Conservation (phyloP, 192 early-diverging fungal species). For the Coemansia sp. region DNA sequence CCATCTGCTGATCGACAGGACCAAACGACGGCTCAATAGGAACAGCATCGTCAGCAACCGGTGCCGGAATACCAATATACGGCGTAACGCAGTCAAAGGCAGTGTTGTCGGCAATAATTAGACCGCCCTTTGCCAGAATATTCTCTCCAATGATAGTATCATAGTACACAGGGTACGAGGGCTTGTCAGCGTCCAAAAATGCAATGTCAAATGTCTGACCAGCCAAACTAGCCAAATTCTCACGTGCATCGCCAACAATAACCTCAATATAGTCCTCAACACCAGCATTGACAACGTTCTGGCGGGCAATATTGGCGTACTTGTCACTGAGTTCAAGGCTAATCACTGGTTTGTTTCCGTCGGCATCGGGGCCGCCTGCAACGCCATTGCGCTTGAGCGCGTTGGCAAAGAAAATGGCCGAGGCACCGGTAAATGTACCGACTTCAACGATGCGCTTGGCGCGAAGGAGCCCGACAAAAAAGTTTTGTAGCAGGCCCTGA, state of each 20-base stretch:
- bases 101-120: conserved; percentile 69
- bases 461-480: conserved; percentile 53
- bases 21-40: conserved; percentile 16
- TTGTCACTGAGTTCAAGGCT: conserved; percentile 60
- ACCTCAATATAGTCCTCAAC: conserved; percentile 51
- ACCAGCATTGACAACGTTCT: conserved; percentile 35
- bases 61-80: conserved; percentile 21
- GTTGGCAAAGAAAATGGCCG: conserved; percentile 68
- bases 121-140: conserved; percentile 58
- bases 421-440: conserved; percentile 67
- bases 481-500: conserved; percentile 57
- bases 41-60: conserved; percentile 13
- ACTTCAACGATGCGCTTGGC: conserved; percentile 64
- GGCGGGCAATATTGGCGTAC: conserved; percentile 50
- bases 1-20: neutral
- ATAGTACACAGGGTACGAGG: conserved; percentile 64
- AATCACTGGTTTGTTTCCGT: conserved; percentile 35
- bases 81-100: conserved; percentile 27
- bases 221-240: conserved; percentile 35
- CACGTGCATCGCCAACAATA: conserved; percentile 32
- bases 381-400: conserved; percentile 56
- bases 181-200: conserved; percentile 75
- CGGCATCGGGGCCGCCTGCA: conserved; percentile 10
- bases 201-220: conserved; percentile 61
- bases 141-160: conserved; percentile 63